These are phyloP conservation scores for Amanita brunnescens DNA, from an alignment of 768 basidiomycete genomes.

Conservation along the genomic window DNA sequence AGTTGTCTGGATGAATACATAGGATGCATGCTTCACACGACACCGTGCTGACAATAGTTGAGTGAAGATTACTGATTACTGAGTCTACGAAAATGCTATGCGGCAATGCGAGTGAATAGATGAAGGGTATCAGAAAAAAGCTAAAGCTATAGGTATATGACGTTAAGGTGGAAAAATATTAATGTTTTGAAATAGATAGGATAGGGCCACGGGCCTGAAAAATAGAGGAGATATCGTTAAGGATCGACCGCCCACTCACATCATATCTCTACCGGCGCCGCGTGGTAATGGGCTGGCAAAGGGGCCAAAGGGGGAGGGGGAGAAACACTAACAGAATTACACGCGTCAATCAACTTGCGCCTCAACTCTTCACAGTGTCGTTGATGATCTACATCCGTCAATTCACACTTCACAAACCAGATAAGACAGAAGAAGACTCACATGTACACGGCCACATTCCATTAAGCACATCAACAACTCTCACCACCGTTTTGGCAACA, in stretches of 20 bases:
- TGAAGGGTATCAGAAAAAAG: too few relatives aligned
- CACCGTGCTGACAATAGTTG: too few relatives aligned
- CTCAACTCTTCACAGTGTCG: conserved; percentile 40
- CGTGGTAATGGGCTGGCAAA: conserved; percentile 4
- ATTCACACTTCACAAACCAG: background rate
- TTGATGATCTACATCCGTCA: conserved; percentile 30
- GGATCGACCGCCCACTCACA: background rate
- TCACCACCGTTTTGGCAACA: conserved; percentile 55
- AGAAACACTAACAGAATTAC: conserved; percentile 30
- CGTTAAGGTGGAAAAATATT: too few relatives aligned
- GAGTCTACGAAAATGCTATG: too few relatives aligned
- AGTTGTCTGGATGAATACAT: too few relatives aligned
- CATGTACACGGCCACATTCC: conserved; percentile 56
- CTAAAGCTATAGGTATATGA: too few relatives aligned
- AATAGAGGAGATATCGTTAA: background rate
- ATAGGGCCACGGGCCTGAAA: background rate
- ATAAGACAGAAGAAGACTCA: conserved; percentile 16
- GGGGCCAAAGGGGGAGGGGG: background rate
- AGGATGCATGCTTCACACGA: too few relatives aligned
- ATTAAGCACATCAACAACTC: conserved; percentile 59
- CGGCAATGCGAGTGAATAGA: too few relatives aligned
- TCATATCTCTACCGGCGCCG: background rate
- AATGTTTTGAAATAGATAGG: too few relatives aligned
- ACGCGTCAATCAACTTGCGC: conserved; percentile 40
- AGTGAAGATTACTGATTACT: too few relatives aligned